A percentile compares a stretch with the other conserved stretches of the same genome.
phyloP scores from a whole-genome alignment of 2,329 filamentous ascomycete genomes.

The Pseudopyricularia cyperi region DNA sequence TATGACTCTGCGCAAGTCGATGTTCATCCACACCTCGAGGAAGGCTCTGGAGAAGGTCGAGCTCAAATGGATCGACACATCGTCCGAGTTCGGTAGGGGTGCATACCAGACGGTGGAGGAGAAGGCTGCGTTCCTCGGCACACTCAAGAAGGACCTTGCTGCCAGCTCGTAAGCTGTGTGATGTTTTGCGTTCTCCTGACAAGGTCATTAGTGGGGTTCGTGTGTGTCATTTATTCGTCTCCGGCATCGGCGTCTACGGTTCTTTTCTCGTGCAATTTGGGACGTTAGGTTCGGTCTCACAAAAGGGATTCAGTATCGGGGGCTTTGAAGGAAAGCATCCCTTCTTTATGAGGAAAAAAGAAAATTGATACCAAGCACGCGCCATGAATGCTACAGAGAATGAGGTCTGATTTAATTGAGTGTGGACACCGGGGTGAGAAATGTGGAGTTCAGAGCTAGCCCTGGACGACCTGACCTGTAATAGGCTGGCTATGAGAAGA shows the following conservation, averaged over 20 bases:
- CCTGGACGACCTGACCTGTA: no score
- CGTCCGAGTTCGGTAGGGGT: slow-evolving; percentile 99
- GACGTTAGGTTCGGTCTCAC: slow-evolving; percentile 4
- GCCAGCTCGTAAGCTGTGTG: slow-evolving; percentile 31
- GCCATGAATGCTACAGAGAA: not conserved
- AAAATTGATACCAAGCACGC: not conserved
- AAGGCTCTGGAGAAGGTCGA: slow-evolving; percentile 97
- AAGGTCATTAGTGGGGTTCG: not conserved
- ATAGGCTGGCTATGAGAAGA: no score
- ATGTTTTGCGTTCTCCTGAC: not conserved
- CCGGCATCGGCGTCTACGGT: slow-evolving; percentile 4
- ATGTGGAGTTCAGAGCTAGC: no score
- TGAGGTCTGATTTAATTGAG: not conserved
- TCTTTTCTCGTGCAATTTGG: slow-evolving; percentile 3
- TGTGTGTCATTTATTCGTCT: slow-evolving; percentile 1
- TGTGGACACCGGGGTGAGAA: not conserved
- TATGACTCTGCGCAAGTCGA: slow-evolving; percentile 96
- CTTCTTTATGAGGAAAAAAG: slow-evolving; percentile 1
- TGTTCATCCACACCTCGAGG: slow-evolving; percentile 93
- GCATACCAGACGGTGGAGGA: slow-evolving; percentile 97
- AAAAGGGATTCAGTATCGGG: slow-evolving; percentile 1
- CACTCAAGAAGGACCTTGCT: slow-evolving; percentile 92
- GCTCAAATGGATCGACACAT: slow-evolving; percentile 99
- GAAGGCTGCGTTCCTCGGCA: slow-evolving; percentile 96
- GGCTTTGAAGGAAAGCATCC: slow-evolving; percentile 1